A percentile compares a stretch with the other conserved stretches of the same genome.
Evolutionary conservation across 2,329 filamentous ascomycete species (phyloP).

Genomic region (Hansfordia pulvinata): DNA sequence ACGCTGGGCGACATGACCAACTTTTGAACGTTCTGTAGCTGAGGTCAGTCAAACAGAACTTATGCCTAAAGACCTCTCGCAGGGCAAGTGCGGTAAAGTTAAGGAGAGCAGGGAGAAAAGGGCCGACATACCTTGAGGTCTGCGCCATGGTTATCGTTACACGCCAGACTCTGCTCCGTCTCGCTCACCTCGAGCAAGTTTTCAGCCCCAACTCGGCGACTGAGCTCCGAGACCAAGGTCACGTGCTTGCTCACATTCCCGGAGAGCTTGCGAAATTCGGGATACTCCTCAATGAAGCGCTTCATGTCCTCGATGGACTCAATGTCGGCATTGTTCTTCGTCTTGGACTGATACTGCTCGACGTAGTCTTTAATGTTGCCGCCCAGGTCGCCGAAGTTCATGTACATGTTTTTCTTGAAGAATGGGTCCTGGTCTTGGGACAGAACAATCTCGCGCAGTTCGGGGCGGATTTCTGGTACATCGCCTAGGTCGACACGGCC

Average conservation of each 20-base stretch:
- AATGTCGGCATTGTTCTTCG: slow-evolving; percentile 90
- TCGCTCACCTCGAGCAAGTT: slow-evolving; percentile 92
- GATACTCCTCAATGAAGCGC: slow-evolving; percentile 96
- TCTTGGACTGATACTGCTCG: slow-evolving; percentile 93
- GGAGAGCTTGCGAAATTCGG: slow-evolving; percentile 91
- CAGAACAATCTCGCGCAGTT: slow-evolving; percentile 85
- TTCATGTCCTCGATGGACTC: slow-evolving; percentile 99
- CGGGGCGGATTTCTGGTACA: slow-evolving; percentile 71
- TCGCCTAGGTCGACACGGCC: slow-evolving; percentile 82
- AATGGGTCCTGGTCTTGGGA: slow-evolving; percentile 97
- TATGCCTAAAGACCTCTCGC: not conserved
- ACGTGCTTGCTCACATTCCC: slow-evolving; percentile 99
- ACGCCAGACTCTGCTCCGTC: slow-evolving; percentile 89
- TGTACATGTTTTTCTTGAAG: slow-evolving; percentile 98
- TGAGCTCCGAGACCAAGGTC: slow-evolving; percentile 86
- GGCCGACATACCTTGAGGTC: slow-evolving; percentile 63
- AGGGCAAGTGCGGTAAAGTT: no score
- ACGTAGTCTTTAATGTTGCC: slow-evolving; percentile 98
- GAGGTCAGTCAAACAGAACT: slow-evolving; percentile 9
- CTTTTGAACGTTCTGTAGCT: slow-evolving; percentile 59
- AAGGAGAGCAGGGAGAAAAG: no score
- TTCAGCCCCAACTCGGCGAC: slow-evolving; percentile 72
- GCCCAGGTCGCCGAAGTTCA: slow-evolving; percentile 92
- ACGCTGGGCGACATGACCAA: slow-evolving; percentile 73
- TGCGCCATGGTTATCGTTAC: slow-evolving; percentile 84